A percentile compares a stretch with the other conserved stretches of the same genome.
These are phyloP conservation scores for Kazachstania taianensis DNA, from an alignment of 805 yeast species.

Conservation along the genomic window DNA sequence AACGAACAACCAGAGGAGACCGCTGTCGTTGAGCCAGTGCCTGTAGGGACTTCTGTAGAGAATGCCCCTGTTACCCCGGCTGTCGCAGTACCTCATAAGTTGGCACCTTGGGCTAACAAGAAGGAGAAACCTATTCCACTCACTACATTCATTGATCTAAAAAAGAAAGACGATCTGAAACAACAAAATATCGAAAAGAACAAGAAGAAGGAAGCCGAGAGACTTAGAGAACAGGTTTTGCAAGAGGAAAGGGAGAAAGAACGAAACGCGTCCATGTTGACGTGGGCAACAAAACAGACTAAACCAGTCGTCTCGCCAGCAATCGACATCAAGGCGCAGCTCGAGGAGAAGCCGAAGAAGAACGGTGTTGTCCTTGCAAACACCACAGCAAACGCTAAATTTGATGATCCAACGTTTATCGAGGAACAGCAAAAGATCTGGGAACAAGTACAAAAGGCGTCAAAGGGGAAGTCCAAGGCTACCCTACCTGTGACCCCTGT, in stretches of 20 bases:
- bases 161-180: conserved; percentile 13
- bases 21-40: neutral
- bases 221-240: conserved; percentile 14
- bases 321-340: conserved; percentile 15
- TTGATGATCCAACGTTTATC: conserved; percentile 21
- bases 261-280: conserved; percentile 17
- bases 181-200: no score
- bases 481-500: conserved; percentile 50
- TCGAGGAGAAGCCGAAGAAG: neutral
- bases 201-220: conserved; percentile 10
- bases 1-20: conserved; percentile 3
- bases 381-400: neutral
- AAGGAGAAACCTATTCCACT: conserved; percentile 11
- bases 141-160: conserved; percentile 16
- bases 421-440: conserved; percentile 27
- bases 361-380: neutral
- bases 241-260: conserved; percentile 16
- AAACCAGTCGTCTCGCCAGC: conserved; percentile 8
- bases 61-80: conserved; percentile 2
- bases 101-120: conserved; percentile 26
- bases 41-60: neutral
- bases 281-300: conserved; percentile 23
- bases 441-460: conserved; percentile 53
- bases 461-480: conserved; percentile 63
- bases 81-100: no score